Evolutionary conservation across 306 rosid species (phyloP), one percentile per base, ranked within the genome.

Genomic region (Castanopsis chinensis): DNA sequence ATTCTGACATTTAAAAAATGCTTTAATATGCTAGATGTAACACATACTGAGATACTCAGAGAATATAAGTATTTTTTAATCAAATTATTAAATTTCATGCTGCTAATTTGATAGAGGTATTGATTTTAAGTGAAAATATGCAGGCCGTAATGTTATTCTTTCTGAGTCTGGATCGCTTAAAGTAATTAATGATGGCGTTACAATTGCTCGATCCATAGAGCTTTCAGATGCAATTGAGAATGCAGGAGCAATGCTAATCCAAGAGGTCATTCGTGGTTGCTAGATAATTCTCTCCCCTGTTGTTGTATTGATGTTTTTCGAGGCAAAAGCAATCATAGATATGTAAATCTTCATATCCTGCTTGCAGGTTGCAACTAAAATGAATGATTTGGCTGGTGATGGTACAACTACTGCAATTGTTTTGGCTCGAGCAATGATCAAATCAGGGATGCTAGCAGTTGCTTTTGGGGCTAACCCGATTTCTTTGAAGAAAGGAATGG

Each of bases 101-200:
- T 52, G 49, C 30, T 45, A 68, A 12, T 49, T 30, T 64, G 63
- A 65, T 30, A 61, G 33, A 14, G 6, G 61, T 52, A 74, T 76
- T 74, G 56, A 78, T 81, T 80, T 69, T 65, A 45, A 68, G 67
- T 72, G 41, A 57, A 21, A 84, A 13, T 61, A 27, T 75, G 87
- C 93, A 95, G 99, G 99, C 20, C 96, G 97, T 4, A 95, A 95
- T 90, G 99, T 93, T 81, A 82, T 95, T 85, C 92, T 95, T 75
- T 95, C 92, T 11, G 99, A 95, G 79, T 82, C 89, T 69, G 94
- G 74, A 70, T 77, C 80, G 1, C 81, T 95, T 57, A 90, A 85
- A 88, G 97, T 90, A 74, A 85, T 95, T 54, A 95, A 95, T 56
- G 99, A 95, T 55, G 99, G 99, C 3, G 96, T 90, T 79, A 95